Evolutionary conservation across 2,329 filamentous ascomycete genomes (phyloP), one percentile per base, ranked within the genome.

Genomic region (Fusarium udum): DNA sequence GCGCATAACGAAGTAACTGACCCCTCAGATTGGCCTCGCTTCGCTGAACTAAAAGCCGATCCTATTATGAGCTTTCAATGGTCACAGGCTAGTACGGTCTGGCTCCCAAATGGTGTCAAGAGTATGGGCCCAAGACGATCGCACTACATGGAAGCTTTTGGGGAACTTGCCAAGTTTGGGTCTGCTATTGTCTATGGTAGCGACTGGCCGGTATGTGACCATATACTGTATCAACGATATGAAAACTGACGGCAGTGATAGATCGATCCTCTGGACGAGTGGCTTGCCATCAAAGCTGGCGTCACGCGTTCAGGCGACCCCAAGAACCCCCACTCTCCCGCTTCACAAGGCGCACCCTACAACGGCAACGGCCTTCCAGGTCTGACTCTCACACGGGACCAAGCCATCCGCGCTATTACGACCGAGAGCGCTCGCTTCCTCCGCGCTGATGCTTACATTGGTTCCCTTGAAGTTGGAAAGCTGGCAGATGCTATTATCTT

Each of bases 111-210:
- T 43, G 73, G 72, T 2, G 56, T 76, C 6, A 66, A 69, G 28
- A 67, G 56, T 9, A 63, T 77, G 37, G 75, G 67, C 7, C 42
- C 57, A 9, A 58, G 67, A 2, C 71, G 74, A 4, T n/a, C 64
- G 15, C 58, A 71, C 10, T 67, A 76, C 26, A 51, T 88, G 7
- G 59, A 76, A 34, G 67, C 75, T 4, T 75, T 62, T 46, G 70
- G 63, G 12, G 53, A 72, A 5, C 64, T 74, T 42, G 71, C 61
- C 22, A 60, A 66, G 16, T 51, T 45, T 43, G 69, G 69, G 4
- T 56, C 56, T 28, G 40, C 20, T 45, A 26, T 65, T 40, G 20
- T 76, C 0, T 71, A 74, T 14, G 74, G 73, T 1, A 76, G 73
- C 31, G 72, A 75, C 36, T 77, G 73, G 65, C 75, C 73, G 7